These are phyloP conservation scores for Castanea mollissima DNA, from an alignment of 306 rosid genomes.

Conservation along the genomic window DNA sequence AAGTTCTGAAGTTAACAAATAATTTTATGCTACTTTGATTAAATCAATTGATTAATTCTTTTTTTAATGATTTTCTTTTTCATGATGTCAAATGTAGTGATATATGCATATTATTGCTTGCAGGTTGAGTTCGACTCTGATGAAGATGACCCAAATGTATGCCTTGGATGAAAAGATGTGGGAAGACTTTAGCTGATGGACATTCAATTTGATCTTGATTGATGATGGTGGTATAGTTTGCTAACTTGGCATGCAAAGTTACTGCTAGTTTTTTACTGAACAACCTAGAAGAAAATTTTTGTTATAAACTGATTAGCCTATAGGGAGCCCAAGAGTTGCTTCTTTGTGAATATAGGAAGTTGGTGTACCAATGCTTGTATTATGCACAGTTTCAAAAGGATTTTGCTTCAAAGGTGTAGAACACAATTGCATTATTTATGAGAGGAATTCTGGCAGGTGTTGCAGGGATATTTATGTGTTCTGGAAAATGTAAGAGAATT, in stretches of 20 bases:
- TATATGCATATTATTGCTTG: constrained; percentile 13
- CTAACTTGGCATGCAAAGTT: background rate
- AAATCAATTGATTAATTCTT: background rate
- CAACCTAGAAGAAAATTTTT: constrained; percentile 3
- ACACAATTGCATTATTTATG: background rate
- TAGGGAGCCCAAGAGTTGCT: background rate
- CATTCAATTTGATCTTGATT: constrained; percentile 1
- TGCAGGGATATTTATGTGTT: background rate
- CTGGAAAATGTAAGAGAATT: background rate
- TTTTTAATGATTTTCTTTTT: background rate
- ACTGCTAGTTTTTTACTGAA: background rate
- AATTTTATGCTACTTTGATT: background rate
- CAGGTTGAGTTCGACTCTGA: constrained; percentile 51
- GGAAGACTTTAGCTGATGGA: constrained; percentile 10
- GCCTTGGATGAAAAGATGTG: constrained; percentile 35
- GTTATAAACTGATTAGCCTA: background rate
- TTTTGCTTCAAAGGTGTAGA: background rate
- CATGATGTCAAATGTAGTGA: background rate
- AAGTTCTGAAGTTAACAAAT: background rate
- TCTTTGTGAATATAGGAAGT: constrained; percentile 1
- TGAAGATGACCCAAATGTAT: constrained; percentile 47
- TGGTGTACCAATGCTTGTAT: background rate
- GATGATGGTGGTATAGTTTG: background rate
- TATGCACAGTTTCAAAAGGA: background rate
- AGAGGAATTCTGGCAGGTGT: background rate